phyloP scores from a whole-genome alignment of 495 filamentous ascomycete genomes.

The Lepraria neglecta region DNA sequence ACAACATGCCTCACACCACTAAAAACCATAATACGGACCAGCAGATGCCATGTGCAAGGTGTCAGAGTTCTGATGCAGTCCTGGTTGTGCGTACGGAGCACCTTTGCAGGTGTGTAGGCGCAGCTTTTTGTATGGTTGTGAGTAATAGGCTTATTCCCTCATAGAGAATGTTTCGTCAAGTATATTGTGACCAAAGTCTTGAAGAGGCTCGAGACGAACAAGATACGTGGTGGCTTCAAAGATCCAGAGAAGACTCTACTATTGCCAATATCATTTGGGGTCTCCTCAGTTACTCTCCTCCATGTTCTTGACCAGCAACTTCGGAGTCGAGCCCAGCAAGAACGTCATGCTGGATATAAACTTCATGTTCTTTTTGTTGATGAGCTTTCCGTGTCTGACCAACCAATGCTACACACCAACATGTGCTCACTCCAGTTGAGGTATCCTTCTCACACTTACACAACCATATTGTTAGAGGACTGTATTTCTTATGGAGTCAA shows the following conservation, averaged over 20 bases:
- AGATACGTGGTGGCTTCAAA: slow-evolving; percentile 34
- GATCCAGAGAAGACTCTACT: slow-evolving; percentile 51
- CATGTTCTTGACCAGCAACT: slow-evolving; percentile 67
- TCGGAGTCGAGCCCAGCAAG: slow-evolving; percentile 49
- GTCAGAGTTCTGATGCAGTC: slow-evolving; percentile 37
- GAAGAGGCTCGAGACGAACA: slow-evolving; percentile 69
- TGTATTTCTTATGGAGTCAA: no score
- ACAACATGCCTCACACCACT: neutral
- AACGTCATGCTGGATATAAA: slow-evolving; percentile 55
- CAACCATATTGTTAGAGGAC: slow-evolving; percentile 49
- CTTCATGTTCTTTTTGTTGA: slow-evolving; percentile 64
- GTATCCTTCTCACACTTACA: slow-evolving; percentile 58
- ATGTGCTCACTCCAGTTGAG: no score
- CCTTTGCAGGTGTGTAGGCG: slow-evolving; percentile 44
- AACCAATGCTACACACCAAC: no score
- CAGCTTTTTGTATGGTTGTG: slow-evolving; percentile 14
- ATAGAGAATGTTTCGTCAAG: slow-evolving; percentile 66
- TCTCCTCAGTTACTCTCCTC: slow-evolving; percentile 72
- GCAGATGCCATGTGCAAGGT: slow-evolving; percentile 28
- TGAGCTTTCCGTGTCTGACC: slow-evolving; percentile 42
- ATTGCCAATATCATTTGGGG: slow-evolving; percentile 74
- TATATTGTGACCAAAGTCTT: slow-evolving; percentile 71
- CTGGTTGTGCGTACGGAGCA: slow-evolving; percentile 40
- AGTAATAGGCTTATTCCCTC: slow-evolving; percentile 25
- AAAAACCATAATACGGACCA: neutral